Percentiles rank a stretch among this genome's conserved stretches.
Evolutionary conservation across 2,329 filamentous ascomycete genomes (phyloP).

Genomic region (Clathrospora elynae): DNA sequence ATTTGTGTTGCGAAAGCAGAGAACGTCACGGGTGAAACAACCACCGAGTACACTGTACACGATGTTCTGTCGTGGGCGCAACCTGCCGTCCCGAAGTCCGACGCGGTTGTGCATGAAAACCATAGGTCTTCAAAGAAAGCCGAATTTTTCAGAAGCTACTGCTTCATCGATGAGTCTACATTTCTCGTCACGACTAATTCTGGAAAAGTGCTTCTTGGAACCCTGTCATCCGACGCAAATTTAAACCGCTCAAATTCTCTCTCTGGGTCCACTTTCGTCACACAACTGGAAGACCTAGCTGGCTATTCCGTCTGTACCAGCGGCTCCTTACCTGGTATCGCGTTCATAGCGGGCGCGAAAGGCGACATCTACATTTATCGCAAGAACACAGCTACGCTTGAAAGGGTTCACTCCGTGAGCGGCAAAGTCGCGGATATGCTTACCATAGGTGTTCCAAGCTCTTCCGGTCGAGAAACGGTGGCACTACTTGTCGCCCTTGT

Average conservation of each 20-base stretch:
- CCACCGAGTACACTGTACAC: constrained; percentile 34
- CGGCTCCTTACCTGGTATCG: constrained; percentile 44
- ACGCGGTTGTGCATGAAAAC: background rate
- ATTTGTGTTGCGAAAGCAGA: constrained; percentile 1
- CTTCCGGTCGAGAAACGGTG: constrained; percentile 17
- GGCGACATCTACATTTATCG: constrained; percentile 53
- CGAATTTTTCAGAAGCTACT: constrained; percentile 64
- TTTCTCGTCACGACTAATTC: constrained; percentile 64
- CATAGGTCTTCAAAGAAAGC: constrained; percentile 31
- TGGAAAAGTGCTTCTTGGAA: constrained; percentile 61
- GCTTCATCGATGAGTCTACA: constrained; percentile 61
- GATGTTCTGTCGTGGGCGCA: constrained; percentile 28
- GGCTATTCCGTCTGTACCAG: constrained; percentile 56
- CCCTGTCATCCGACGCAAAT: constrained; percentile 7
- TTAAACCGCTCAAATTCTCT: constrained; percentile 6
- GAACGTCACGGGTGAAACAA: background rate
- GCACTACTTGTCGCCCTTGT: constrained; percentile 49
- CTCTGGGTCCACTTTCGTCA: constrained; percentile 36
- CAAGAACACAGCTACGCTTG: constrained; percentile 18
- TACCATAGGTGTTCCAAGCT: constrained; percentile 3
- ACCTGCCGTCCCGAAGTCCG: background rate
- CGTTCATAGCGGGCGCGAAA: constrained; percentile 54
- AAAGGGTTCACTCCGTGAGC: constrained; percentile 32
- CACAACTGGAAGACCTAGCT: constrained; percentile 46
- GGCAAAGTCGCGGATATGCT: constrained; percentile 53